A percentile compares a stretch with the other conserved stretches of the same genome.
These are phyloP conservation scores for Cruciata laevipes DNA, from an alignment of 257 asterid genomes.

Conservation along the genomic window DNA sequence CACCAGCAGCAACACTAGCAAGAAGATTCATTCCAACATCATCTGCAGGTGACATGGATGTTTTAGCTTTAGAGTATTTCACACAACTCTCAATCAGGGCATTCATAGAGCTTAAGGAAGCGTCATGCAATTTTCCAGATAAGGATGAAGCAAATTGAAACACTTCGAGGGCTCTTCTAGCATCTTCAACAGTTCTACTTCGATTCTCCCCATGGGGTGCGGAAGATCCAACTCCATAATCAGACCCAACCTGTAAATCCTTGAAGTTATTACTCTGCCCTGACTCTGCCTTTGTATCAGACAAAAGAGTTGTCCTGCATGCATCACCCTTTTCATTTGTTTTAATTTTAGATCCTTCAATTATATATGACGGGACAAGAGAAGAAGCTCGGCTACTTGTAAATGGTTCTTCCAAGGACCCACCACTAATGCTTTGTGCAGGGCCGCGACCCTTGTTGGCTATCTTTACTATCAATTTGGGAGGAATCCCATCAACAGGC, in stretches of 20 bases:
- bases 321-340: conserved; percentile 41
- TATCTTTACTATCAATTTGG: conserved; percentile 74
- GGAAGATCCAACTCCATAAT: conserved; percentile 41
- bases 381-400: conserved; percentile 55
- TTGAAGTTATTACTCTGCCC: conserved; percentile 43
- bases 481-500: conserved; percentile 37
- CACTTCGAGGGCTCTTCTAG: conserved; percentile 30
- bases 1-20: conserved; percentile 95
- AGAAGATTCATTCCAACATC: conserved; percentile 92
- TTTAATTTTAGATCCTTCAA: conserved; percentile 35
- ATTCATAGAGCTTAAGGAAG: conserved; percentile 83
- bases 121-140: conserved; percentile 39
- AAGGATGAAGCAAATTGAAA: conserved; percentile 25
- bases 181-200: conserved; percentile 35
- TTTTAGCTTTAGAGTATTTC: conserved; percentile 60
- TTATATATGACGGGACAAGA: conserved; percentile 39
- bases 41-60: conserved; percentile 65
- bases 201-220: conserved; percentile 46
- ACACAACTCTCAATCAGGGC: conserved; percentile 90
- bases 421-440: conserved; percentile 47
- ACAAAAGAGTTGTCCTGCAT: conserved; percentile 23
- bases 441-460: conserved; percentile 63
- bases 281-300: conserved; percentile 40
- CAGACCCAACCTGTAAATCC: conserved; percentile 43
- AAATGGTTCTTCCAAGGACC: conserved; percentile 43